phyloP scores from a whole-genome alignment of 2,329 filamentous ascomycete species.

The Aspergillus brunneoviolaceus region DNA sequence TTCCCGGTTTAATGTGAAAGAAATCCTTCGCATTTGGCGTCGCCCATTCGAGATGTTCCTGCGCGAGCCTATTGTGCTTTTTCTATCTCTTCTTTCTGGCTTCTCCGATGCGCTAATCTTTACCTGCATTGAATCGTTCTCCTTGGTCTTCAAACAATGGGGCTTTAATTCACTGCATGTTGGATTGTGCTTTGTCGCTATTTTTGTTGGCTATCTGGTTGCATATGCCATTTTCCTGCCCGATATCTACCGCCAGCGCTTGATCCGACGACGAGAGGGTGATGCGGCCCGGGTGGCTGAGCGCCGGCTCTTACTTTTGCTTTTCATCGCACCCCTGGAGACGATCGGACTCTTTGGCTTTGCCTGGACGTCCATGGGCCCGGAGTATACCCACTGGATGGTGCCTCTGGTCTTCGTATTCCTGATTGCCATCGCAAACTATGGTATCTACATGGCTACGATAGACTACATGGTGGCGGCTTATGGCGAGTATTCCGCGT shows the following conservation, averaged over 20 bases:
- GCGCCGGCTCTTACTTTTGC: conserved; percentile 63
- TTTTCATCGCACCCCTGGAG: conserved; percentile 61
- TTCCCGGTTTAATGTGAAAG: conserved; percentile 48
- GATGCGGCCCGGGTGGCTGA: conserved; percentile 59
- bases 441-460: conserved; percentile 72
- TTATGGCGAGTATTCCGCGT: conserved; percentile 71
- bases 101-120: conserved; percentile 76
- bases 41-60: conserved; percentile 72
- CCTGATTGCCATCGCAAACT: conserved; percentile 72
- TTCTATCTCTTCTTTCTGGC: conserved; percentile 67
- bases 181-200: conserved; percentile 28
- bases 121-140: conserved; percentile 72
- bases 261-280: conserved; percentile 41
- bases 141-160: conserved; percentile 51
- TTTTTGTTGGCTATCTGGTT: conserved; percentile 56
- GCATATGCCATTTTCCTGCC: conserved; percentile 55
- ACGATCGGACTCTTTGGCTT: conserved; percentile 70
- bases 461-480: conserved; percentile 77
- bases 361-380: conserved; percentile 65
- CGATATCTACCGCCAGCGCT: conserved; percentile 46
- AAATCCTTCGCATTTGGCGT: conserved; percentile 50
- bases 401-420: conserved; percentile 64
- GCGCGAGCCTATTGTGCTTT: conserved; percentile 71
- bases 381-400: conserved; percentile 66
- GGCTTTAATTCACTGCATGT: conserved; percentile 20